A percentile compares a stretch with the other conserved stretches of the same genome.
Evolutionary conservation across 2,329 filamentous ascomycete species (phyloP).

Genomic region (Aspergillus amoenus): DNA sequence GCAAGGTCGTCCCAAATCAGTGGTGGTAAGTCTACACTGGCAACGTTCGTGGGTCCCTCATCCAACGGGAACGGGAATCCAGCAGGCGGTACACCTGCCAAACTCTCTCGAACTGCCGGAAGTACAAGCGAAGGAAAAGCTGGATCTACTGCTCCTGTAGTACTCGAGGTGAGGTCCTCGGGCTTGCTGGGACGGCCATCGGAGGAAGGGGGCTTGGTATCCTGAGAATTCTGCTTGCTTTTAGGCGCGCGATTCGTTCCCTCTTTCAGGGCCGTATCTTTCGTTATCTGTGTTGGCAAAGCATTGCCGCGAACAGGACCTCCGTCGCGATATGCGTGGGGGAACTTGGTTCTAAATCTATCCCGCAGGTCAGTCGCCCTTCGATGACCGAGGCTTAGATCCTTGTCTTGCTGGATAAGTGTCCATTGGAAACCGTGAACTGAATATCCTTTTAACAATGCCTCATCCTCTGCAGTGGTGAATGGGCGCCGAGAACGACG

Average conservation of each 20-base stretch:
- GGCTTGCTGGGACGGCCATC: slow-evolving; percentile 14
- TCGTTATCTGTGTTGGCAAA: slow-evolving; percentile 16
- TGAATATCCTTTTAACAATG: slow-evolving; percentile 58
- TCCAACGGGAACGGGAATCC: slow-evolving; percentile 34
- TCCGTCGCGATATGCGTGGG: slow-evolving; percentile 53
- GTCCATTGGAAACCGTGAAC: slow-evolving; percentile 62
- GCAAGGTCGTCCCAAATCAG: slow-evolving; percentile 42
- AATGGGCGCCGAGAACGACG: slow-evolving; percentile 58
- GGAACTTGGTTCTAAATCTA: slow-evolving; percentile 60
- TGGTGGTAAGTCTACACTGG: slow-evolving; percentile 31
- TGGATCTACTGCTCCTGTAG: slow-evolving; percentile 29
- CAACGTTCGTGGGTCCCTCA: slow-evolving; percentile 24
- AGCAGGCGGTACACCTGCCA: slow-evolving; percentile 16
- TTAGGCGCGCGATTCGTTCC: slow-evolving; percentile 7
- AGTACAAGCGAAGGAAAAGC: slow-evolving; percentile 32
- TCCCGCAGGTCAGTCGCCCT: slow-evolving; percentile 61
- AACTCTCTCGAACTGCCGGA: slow-evolving; percentile 25
- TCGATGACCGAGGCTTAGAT: slow-evolving; percentile 52
- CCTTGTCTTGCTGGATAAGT: slow-evolving; percentile 55
- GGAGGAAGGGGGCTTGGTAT: slow-evolving; percentile 9
- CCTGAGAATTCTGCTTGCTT: slow-evolving; percentile 15
- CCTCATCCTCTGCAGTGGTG: slow-evolving; percentile 57
- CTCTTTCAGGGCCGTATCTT: slow-evolving; percentile 5
- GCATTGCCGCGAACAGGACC: slow-evolving; percentile 39
- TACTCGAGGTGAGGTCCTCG: slow-evolving; percentile 14